These are phyloP conservation scores for Blepharisma stoltei DNA, from an alignment of 73 alveolate species.

Conservation along the genomic window DNA sequence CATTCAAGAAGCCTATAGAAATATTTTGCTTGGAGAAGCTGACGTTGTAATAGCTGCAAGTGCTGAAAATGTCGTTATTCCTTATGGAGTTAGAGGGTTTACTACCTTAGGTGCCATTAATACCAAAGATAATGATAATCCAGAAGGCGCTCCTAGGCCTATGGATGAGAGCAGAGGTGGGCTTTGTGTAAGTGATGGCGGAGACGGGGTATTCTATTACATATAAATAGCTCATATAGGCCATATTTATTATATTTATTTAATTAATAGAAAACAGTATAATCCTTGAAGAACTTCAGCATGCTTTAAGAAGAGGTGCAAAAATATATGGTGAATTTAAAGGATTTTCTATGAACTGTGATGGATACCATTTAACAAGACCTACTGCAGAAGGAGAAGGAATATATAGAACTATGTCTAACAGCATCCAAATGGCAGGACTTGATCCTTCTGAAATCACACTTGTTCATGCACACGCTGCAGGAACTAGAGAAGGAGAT, in stretches of 20 bases:
- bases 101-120: constrained; percentile 57
- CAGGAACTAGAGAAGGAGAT: constrained; percentile 76
- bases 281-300: constrained; percentile 61
- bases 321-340: constrained; percentile 67
- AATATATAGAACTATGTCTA: constrained; percentile 43
- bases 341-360: constrained; percentile 62
- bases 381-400: constrained; percentile 72
- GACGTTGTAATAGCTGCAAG: constrained; percentile 73
- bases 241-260: too few relatives aligned
- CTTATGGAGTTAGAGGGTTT: constrained; percentile 43
- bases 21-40: constrained; percentile 56
- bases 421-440: constrained; percentile 62
- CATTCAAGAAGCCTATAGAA: constrained; percentile 71
- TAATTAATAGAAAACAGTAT: too few relatives aligned
- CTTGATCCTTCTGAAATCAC: constrained; percentile 49
- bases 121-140: constrained; percentile 50
- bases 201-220: too few relatives aligned
- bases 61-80: constrained; percentile 56
- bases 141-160: constrained; percentile 67
- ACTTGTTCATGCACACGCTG: constrained; percentile 70
- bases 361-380: constrained; percentile 67
- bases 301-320: constrained; percentile 66
- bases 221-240: too few relatives aligned
- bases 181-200: constrained; percentile 69
- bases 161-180: constrained; percentile 77